These are phyloP conservation scores for Ustulina deusta DNA, from an alignment of 2,329 filamentous ascomycete species.

Conservation along the genomic window DNA sequence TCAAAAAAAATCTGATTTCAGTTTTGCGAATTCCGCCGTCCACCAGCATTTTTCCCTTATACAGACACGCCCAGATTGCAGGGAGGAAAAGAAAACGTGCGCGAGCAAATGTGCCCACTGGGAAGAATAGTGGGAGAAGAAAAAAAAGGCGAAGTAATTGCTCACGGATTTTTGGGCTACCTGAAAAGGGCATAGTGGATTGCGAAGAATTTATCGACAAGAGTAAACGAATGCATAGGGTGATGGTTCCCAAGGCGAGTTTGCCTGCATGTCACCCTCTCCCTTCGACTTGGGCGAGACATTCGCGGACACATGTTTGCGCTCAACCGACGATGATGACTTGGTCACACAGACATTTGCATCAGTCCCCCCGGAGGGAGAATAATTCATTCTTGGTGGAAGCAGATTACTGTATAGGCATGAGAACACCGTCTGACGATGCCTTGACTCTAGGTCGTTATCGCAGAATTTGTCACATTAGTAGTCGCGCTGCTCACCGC, in stretches of 20 bases:
- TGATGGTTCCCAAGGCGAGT: slow-evolving; percentile 21
- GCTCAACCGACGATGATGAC: slow-evolving; percentile 25
- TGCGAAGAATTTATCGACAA: slow-evolving; percentile 32
- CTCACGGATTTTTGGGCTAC: slow-evolving; percentile 27
- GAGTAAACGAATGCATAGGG: slow-evolving; percentile 29
- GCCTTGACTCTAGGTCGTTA: slow-evolving; percentile 38
- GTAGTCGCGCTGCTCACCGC: slow-evolving; percentile 38
- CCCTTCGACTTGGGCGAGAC: slow-evolving; percentile 20
- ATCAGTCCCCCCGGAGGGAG: slow-evolving; percentile 35
- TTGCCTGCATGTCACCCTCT: slow-evolving; percentile 20
- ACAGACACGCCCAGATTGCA: slow-evolving; percentile 47
- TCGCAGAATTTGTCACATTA: slow-evolving; percentile 33
- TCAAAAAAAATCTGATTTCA: slow-evolving; percentile 51
- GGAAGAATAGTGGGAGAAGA: slow-evolving; percentile 39
- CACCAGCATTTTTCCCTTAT: slow-evolving; percentile 41
- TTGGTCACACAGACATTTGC: slow-evolving; percentile 32
- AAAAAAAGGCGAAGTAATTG: slow-evolving; percentile 45
- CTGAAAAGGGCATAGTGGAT: slow-evolving; percentile 30
- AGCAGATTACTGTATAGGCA: slow-evolving; percentile 43
- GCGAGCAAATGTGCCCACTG: slow-evolving; percentile 39
- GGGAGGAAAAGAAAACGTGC: slow-evolving; percentile 43
- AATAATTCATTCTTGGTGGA: slow-evolving; percentile 45
- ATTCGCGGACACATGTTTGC: slow-evolving; percentile 26
- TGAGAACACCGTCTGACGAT: slow-evolving; percentile 35
- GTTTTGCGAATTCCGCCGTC: slow-evolving; percentile 48